Evolutionary conservation across 768 basidiomycete genomes (phyloP).

Genomic region (Leccinum subtestaceum): DNA sequence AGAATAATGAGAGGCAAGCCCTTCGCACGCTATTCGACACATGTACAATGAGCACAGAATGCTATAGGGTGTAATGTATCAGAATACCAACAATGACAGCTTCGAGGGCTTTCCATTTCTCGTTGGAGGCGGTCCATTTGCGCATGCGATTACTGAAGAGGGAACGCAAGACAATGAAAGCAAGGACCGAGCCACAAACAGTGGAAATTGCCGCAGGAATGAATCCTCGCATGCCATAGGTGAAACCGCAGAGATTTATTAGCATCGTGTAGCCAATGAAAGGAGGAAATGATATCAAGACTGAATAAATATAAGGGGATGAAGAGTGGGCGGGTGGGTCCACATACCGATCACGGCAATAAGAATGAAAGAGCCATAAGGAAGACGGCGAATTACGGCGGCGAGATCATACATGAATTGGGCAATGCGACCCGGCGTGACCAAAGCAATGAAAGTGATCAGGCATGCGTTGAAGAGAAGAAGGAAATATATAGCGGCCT

Average conservation of each 20-base stretch:
- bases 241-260: slow-evolving; percentile 73
- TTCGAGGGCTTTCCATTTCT: slow-evolving; percentile 78
- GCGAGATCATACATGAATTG: slow-evolving; percentile 72
- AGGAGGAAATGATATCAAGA: slow-evolving; percentile 31
- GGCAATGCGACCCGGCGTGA: slow-evolving; percentile 63
- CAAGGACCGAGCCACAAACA: slow-evolving; percentile 58
- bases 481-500: slow-evolving; percentile 57
- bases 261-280: slow-evolving; percentile 31
- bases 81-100: slow-evolving; percentile 57
- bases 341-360: slow-evolving; percentile 49
- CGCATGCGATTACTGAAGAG: slow-evolving; percentile 55
- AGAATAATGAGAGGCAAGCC: slow-evolving; percentile 81
- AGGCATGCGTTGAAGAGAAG: slow-evolving; percentile 53
- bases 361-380: slow-evolving; percentile 62
- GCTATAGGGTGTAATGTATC: not conserved
- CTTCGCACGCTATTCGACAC: slow-evolving; percentile 52
- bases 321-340: slow-evolving; percentile 57
- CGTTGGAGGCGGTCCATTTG: slow-evolving; percentile 58
- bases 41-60: slow-evolving; percentile 1
- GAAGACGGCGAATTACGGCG: slow-evolving; percentile 54
- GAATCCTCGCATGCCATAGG: slow-evolving; percentile 79
- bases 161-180: slow-evolving; percentile 58
- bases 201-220: slow-evolving; percentile 61
- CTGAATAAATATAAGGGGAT: slow-evolving; percentile 25
- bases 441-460: slow-evolving; percentile 42